Evolutionary conservation across 768 basidiomycete species (phyloP).

Genomic region (Clathrus columnatus): DNA sequence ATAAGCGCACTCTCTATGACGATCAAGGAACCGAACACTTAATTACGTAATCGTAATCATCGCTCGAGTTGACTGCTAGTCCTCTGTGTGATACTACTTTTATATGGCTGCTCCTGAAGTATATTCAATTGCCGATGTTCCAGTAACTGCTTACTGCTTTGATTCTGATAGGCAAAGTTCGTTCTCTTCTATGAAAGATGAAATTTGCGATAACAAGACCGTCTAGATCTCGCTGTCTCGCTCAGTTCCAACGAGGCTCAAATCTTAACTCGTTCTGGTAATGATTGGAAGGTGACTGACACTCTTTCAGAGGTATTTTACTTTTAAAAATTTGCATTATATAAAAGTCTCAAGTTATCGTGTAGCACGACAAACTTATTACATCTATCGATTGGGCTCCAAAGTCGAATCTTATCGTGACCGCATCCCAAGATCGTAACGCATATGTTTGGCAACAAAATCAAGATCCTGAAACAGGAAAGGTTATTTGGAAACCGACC

Average conservation of each 20-base stretch:
- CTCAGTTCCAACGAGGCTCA: slow-evolving; percentile 85
- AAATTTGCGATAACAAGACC: slow-evolving; percentile 7
- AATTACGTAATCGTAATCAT: neutral
- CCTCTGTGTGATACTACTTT: slow-evolving; percentile 37
- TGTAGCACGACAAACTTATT: slow-evolving; percentile 92
- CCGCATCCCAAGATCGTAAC: slow-evolving; percentile 97
- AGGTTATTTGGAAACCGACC: slow-evolving; percentile 83
- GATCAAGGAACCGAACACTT: neutral
- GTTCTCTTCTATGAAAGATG: neutral
- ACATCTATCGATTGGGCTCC: slow-evolving; percentile 99
- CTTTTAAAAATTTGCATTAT: neutral
- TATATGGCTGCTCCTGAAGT: slow-evolving; percentile 68
- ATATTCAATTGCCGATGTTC: slow-evolving; percentile 67
- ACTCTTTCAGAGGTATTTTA: slow-evolving; percentile 73
- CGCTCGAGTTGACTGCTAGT: slow-evolving; percentile 71
- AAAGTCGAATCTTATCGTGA: slow-evolving; percentile 92
- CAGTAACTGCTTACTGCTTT: slow-evolving; percentile 87
- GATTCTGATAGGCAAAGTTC: slow-evolving; percentile 77
- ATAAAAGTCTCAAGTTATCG: neutral
- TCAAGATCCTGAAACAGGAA: slow-evolving; percentile 63
- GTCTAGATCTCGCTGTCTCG: slow-evolving; percentile 80
- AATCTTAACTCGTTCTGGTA: slow-evolving; percentile 61
- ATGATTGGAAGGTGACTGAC: slow-evolving; percentile 62
- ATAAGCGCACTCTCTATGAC: too few species aligned
- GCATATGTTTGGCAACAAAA: slow-evolving; percentile 96